These are phyloP conservation scores for Fusarium veterinarium DNA, from an alignment of 2,329 filamentous ascomycete genomes.

Conservation along the genomic window DNA sequence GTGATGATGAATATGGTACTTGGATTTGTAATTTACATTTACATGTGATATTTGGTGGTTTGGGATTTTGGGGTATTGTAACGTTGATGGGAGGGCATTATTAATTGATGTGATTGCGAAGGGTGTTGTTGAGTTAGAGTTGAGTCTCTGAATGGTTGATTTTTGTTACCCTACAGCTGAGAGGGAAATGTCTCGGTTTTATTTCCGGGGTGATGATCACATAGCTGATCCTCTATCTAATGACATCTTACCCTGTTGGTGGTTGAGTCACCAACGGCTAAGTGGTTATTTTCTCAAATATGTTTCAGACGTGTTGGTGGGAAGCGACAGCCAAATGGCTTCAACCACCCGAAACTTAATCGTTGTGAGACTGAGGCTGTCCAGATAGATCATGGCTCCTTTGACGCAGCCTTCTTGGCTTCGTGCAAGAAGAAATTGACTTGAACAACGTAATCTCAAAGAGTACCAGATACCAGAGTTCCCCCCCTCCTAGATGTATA, in stretches of 20 bases:
- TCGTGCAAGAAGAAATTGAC: fast-evolving
- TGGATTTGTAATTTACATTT: neutral
- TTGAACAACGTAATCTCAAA: too few species aligned
- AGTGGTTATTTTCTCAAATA: neutral
- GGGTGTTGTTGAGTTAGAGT: neutral
- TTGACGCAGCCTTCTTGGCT: fast-evolving
- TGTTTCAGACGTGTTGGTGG: neutral
- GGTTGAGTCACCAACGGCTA: neutral
- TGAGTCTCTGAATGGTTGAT: slow-evolving; percentile 14
- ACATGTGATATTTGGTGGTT: neutral
- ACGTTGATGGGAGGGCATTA: neutral
- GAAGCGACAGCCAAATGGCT: neutral
- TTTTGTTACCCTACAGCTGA: neutral
- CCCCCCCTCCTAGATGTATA: fast-evolving
- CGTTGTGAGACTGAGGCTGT: neutral
- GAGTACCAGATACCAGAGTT: neutral
- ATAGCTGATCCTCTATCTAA: neutral
- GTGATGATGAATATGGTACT: neutral
- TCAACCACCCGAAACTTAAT: neutral
- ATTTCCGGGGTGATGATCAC: neutral
- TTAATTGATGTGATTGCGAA: neutral
- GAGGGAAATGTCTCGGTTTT: neutral
- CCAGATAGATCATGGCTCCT: fast-evolving
- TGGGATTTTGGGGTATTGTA: neutral
- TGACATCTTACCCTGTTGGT: neutral